Conservation (phyloP, 129 eudicot species). For the Escallonia herrerae region DNA sequence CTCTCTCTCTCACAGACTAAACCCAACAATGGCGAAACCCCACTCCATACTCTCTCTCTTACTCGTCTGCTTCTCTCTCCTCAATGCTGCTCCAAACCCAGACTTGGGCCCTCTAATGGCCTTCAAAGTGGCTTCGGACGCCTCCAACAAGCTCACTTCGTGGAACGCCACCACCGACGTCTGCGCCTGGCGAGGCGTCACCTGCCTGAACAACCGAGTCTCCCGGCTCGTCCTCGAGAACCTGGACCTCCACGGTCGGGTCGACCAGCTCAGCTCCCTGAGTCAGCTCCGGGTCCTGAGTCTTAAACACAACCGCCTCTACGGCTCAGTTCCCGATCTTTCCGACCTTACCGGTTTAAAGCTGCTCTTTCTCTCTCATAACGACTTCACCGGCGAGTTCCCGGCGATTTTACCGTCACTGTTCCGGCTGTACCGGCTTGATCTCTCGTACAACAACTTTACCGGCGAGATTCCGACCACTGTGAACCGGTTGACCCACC, state of each 20-base stretch:
- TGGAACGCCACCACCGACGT: slow-evolving; percentile 57
- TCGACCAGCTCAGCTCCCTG: slow-evolving; percentile 39
- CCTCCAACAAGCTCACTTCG: slow-evolving; percentile 32
- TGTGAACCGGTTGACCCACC: slow-evolving; percentile 35
- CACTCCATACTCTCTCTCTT: slow-evolving; percentile 12
- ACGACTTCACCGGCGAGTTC: slow-evolving; percentile 48
- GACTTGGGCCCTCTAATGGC: slow-evolving; percentile 46
- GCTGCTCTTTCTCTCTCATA: slow-evolving; percentile 49
- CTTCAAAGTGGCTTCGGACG: slow-evolving; percentile 51
- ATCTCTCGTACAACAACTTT: slow-evolving; percentile 54
- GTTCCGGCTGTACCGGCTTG: slow-evolving; percentile 52
- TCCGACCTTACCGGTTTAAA: slow-evolving; percentile 41
- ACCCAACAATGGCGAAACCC: slow-evolving; percentile 13
- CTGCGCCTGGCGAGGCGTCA: slow-evolving; percentile 60
- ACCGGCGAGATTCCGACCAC: slow-evolving; percentile 42
- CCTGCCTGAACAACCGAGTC: slow-evolving; percentile 63
- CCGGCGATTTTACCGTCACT: slow-evolving; percentile 36
- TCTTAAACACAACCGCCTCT: slow-evolving; percentile 45
- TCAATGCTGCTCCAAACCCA: slow-evolving; percentile 29
- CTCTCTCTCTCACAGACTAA: too few relatives aligned
- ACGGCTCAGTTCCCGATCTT: slow-evolving; percentile 61
- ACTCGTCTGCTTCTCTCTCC: slow-evolving; percentile 20
- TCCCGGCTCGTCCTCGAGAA: slow-evolving; percentile 57
- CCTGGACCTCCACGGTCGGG: slow-evolving; percentile 35
- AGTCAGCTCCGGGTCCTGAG: slow-evolving; percentile 60